Evolutionary conservation across 2,329 filamentous ascomycete species (phyloP), one percentile per base, ranked within the genome.

Genomic region (Verruconis gallopava): DNA sequence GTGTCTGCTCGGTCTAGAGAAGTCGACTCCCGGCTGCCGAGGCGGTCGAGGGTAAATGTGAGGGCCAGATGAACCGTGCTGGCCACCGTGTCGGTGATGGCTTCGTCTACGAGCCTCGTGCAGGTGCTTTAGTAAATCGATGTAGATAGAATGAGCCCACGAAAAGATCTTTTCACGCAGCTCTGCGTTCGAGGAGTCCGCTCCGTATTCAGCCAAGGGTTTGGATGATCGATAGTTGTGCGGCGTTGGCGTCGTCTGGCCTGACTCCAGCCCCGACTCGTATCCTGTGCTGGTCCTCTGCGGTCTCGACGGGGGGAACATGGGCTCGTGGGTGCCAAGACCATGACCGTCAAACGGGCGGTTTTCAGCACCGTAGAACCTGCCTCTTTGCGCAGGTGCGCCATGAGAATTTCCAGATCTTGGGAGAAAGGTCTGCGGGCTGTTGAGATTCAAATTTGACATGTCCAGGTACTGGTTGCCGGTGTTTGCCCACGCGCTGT

Each of bases 41-140:
- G 75, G 75, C 21, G 75, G 75, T 50, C 71, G 75, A 0, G 75
- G 75, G 44, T 73, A 79, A 39, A 78, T 76, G 45, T 66, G 69
- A 3, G 73, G 73, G 49, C 73, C 70, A 34, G 64, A 51, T 18
- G 63, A 47, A 12, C 63, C 53, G 30, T 41, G 42, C 14, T 18
- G 18, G 13, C 20, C 25, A 12, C 35, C 25, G 15, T 35, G 35
- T 18, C 18, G 20, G 14, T 43, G 41, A 18, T 35, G 18, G n/a
- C 21, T 19, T 25, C 30, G 40, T 38, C 63, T 65, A 14, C 63
- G 54, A 3, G 62, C 65, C 19, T 64, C 62, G 44, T 69, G 65
- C 4, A 69, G 57, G 50, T 61, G 68, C 34, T 57, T 66, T 35
- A 70, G 56, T 13, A 69, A 57, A 42, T 70, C 65, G 33, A 67